Base-by-base conservation (phyloP, 208 protist genomes). In the Histomonas meleagridis region DNA sequence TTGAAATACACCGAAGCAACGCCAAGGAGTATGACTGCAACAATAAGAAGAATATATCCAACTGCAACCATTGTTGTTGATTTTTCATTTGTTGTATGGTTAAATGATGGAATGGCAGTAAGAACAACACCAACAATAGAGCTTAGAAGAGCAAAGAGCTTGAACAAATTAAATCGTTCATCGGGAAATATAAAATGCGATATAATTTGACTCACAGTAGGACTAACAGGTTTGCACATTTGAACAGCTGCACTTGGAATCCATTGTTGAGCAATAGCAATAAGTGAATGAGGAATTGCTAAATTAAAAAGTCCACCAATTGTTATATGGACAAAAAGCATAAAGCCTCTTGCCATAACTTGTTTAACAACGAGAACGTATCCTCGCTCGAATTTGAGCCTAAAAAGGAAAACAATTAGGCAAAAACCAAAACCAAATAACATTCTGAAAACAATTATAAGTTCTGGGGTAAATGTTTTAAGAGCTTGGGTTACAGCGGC, bases 211-310 rank as follows among this genome's bases (percentile, higher is more conserved):
- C 46, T 57, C 32, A 43, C 76, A 32, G 46, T 7, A 18, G 76
- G 76, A 4, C 18, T 43, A 51, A 86, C 26, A 32, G 76, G 76
- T 35, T 86, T 86, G 9, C 46, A 51, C 1, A 86, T 12, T n/a
- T 86, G 76, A 21, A 86, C 76, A 43, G 76, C 40, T 32, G 76
- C 76, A 57, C 40, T 53, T 38, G 76, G 76, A 86, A 86, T 86
- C 76, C 76, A 86, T 28, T 86, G 76, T 55, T 86, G 76, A 0
- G 76, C 76, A 38, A 86, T 86, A 7, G 43, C 23, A 28, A 86
- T 86, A n/a, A 86, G 46, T 21, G 40, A 51, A 28, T 86, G 76
- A 2, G 76, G 76, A 86, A 86, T 86, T 51, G 46, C 76, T 18
- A 86, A 46, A 86, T 86, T 86, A 5, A 86, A 16, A 18, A 86